These are phyloP conservation scores for Eucalyptus pauciflora DNA, from an alignment of 345 rosid genomes.

Conservation along the genomic window DNA sequence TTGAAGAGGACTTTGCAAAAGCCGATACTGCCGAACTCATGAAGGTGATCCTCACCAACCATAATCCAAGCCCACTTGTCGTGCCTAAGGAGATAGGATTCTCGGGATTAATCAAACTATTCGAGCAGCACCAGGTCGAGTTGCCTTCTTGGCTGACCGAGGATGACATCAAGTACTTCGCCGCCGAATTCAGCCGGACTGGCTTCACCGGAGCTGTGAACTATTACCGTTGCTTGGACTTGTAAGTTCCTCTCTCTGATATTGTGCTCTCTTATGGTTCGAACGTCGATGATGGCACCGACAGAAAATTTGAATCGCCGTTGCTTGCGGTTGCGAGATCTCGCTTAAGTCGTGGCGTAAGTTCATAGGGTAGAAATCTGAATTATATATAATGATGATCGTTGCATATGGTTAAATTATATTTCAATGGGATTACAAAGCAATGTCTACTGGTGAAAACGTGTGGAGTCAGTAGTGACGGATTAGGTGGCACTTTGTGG, in stretches of 20 bases:
- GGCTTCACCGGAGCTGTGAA: slow-evolving; percentile 82
- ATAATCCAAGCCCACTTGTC: slow-evolving; percentile 30
- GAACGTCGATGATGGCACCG: background rate
- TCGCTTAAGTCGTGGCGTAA: background rate
- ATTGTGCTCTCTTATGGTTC: background rate
- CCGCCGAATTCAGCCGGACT: slow-evolving; percentile 33
- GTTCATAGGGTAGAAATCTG: background rate
- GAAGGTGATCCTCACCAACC: slow-evolving; percentile 20
- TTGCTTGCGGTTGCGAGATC: background rate
- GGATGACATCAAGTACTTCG: slow-evolving; percentile 47
- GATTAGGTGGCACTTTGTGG: too few species aligned
- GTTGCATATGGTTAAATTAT: background rate
- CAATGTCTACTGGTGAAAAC: background rate
- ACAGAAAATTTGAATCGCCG: background rate
- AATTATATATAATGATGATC: background rate
- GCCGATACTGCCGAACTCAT: slow-evolving; percentile 31
- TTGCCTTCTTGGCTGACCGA: slow-evolving; percentile 75
- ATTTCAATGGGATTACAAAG: background rate
- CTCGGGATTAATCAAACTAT: slow-evolving; percentile 27
- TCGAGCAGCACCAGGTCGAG: background rate
- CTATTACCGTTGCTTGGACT: slow-evolving; percentile 62
- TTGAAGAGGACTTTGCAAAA: slow-evolving; percentile 65
- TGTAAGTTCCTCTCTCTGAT: slow-evolving; percentile 19
- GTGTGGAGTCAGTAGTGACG: background rate
- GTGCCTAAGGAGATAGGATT: slow-evolving; percentile 46